Evolutionary conservation across 2,329 filamentous ascomycete species (phyloP), one percentile per base, ranked within the genome.

Genomic region (Septoria linicola): DNA sequence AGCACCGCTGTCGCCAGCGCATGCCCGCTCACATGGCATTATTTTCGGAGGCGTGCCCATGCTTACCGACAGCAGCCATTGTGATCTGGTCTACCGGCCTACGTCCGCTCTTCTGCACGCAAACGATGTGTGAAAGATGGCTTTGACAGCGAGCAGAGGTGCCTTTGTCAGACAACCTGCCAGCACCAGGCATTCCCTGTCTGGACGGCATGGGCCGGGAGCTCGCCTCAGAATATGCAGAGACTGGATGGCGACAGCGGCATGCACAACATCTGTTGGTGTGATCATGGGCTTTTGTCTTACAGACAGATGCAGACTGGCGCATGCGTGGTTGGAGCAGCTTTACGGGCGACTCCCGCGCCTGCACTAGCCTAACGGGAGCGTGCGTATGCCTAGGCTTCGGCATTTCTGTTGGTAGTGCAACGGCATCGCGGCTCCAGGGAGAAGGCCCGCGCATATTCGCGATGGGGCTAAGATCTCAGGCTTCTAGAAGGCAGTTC

Each of bases 11-110:
- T 45, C 52, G 60, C 59, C 60, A 63, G 49, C 60, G 59, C 59
- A 61, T 54, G 60, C 52, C 46, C 56, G 46, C 52, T 55, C 60
- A 57, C 60, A 62, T 62, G 60, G 57, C 49, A 27, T 50, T 53
- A 51, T 57, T 54, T 35, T 58, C 56, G 57, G 56, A 51, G 43
- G 43, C 51, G 37, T 32, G 40, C 51, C 52, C 53, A 49, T 51
- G 43, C 14, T 41, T 50, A 41, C 55, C 55, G 49, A 41, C 55
- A 56, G 49, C 51, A 41, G 36, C 25, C 56, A 59, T 58, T 58
- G 53, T 54, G 53, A 49, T 53, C 48, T 48, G 40, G 50, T 41
- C 41, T 46, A 41, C 44, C 49, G 53, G 49, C 50, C 53, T 52
- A 54, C 54, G 52, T 51, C 46, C 47, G 50, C 47, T 52, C 50